A percentile compares a stretch with the other conserved stretches of the same genome.
Evolutionary conservation across 768 basidiomycete genomes (phyloP).

Genomic region (Amanita rimosa): DNA sequence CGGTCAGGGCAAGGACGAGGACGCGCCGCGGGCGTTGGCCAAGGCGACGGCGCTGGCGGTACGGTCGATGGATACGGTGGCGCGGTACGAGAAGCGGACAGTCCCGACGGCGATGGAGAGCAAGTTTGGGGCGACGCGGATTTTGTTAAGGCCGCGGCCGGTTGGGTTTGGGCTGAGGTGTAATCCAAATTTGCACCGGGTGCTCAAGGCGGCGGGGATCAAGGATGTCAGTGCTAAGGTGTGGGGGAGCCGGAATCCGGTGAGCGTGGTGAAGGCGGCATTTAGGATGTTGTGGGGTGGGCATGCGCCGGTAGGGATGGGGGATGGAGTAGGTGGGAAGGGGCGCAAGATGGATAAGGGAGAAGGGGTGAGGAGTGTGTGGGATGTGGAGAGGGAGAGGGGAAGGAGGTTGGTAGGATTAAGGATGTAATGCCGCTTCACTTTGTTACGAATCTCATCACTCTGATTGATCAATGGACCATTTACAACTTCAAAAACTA

Average conservation of each 20-base stretch:
- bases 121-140: slow-evolving; percentile 76
- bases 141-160: too few species aligned
- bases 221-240: too few species aligned
- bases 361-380: slow-evolving; percentile 52
- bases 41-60: slow-evolving; percentile 64
- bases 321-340: slow-evolving; percentile 68
- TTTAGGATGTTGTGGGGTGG: slow-evolving; percentile 87
- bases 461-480: too few species aligned
- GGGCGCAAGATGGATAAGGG: slow-evolving; percentile 68
- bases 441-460: too few species aligned
- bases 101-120: slow-evolving; percentile 81
- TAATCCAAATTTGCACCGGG: slow-evolving; percentile 75
- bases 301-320: slow-evolving; percentile 69
- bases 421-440: slow-evolving; percentile 38
- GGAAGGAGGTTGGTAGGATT: slow-evolving; percentile 69
- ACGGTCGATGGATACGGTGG: slow-evolving; percentile 84
- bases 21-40: slow-evolving; percentile 35
- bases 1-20: slow-evolving; percentile 70
- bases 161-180: slow-evolving; percentile 86
- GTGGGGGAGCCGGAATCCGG: too few species aligned
- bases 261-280: slow-evolving; percentile 76
- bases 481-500: too few species aligned
- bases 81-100: slow-evolving; percentile 92
- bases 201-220: too few species aligned
- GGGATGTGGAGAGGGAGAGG: slow-evolving; percentile 70